These are phyloP conservation scores for Clarireedia sp. DNA, from an alignment of 2,329 filamentous ascomycete genomes.

Conservation along the genomic window DNA sequence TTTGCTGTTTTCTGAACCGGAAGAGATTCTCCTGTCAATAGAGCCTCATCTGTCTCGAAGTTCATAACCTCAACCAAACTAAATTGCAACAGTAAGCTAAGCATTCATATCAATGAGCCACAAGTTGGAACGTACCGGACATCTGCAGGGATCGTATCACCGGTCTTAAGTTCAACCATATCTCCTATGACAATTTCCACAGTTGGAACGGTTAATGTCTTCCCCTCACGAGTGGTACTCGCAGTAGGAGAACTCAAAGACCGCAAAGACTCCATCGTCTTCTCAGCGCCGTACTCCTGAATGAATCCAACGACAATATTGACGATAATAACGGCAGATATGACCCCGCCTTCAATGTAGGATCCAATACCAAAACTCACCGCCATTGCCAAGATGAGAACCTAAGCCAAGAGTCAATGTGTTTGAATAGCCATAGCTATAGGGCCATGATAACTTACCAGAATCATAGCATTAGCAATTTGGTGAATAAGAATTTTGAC, in stretches of 20 bases:
- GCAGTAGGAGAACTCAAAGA: slow-evolving; percentile 43
- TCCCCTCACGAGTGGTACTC: slow-evolving; percentile 42
- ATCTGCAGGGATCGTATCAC: slow-evolving; percentile 37
- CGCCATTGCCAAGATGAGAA: slow-evolving; percentile 49
- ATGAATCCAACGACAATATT: slow-evolving; percentile 52
- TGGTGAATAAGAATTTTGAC: slow-evolving; percentile 58
- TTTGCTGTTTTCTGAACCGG: slow-evolving; percentile 47
- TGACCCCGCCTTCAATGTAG: slow-evolving; percentile 53
- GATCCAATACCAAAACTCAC: slow-evolving; percentile 50
- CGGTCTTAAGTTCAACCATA: slow-evolving; percentile 46
- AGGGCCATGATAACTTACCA: slow-evolving; percentile 33
- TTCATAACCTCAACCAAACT: slow-evolving; percentile 45
- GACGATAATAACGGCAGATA: slow-evolving; percentile 48
- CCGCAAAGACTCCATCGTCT: slow-evolving; percentile 44
- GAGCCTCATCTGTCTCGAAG: slow-evolving; percentile 51
- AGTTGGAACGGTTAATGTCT: slow-evolving; percentile 43
- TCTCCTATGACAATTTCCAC: slow-evolving; percentile 49
- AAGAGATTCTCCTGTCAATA: slow-evolving; percentile 55
- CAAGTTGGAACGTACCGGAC: slow-evolving; percentile 23
- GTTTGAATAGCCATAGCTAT: slow-evolving; percentile 21
- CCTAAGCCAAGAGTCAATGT: slow-evolving; percentile 27
- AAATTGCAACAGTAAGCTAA: slow-evolving; percentile 10
- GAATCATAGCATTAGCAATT: slow-evolving; percentile 61
- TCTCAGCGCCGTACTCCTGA: slow-evolving; percentile 45
- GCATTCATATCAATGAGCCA: neutral